Evolutionary conservation across 768 basidiomycete species (phyloP), one percentile per base, ranked within the genome.

Genomic region (Lactifluus volemus): DNA sequence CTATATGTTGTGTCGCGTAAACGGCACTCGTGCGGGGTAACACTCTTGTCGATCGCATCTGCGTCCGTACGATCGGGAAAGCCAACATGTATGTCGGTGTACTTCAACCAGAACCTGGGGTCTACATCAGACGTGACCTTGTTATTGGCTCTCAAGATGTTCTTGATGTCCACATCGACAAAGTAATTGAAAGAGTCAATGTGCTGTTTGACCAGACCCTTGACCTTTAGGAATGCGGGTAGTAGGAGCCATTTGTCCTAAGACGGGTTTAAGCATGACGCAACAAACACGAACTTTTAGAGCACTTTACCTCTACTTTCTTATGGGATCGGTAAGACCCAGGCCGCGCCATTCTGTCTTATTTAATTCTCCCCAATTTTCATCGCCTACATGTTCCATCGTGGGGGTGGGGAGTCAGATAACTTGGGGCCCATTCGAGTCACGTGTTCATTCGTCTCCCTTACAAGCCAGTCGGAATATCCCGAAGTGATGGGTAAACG

Each of bases 151-250:
- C 85, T 89, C 61, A 98, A 85, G 68, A 99, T 97, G 67, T 94
- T 96, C 73, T 94, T 95, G 71, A 99, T 89, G 70, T 98, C 97
- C 47, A 89, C 86, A 68, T 98, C 91, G 70, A 98, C 93, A 70
- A 99, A 98, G 73, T 96, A 95, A 76, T 98, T 98, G 84, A 93
- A 98, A 8, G 93, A 97, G 73, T 98, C 97, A 67, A 98, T 90
- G 71, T 99, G 97, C 71, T 98, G 97, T 76, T 98, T 98, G 63
- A 99, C 97, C 14, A 99, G 85, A 61, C 97, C 97, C 69, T 99
- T 99, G 63, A 97, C 92, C 74, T 95, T 89, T 54, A 99, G 79
- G 69, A 98, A 99, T 10, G 95, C 96, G 2, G 97, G 97, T 2
- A 99, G 77, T 10, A 99, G 77, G 19, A 97, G 83, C 97, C 97